These are phyloP conservation scores for Debaryomyces udenii DNA, from an alignment of 1,139 yeast species.

Conservation along the genomic window DNA sequence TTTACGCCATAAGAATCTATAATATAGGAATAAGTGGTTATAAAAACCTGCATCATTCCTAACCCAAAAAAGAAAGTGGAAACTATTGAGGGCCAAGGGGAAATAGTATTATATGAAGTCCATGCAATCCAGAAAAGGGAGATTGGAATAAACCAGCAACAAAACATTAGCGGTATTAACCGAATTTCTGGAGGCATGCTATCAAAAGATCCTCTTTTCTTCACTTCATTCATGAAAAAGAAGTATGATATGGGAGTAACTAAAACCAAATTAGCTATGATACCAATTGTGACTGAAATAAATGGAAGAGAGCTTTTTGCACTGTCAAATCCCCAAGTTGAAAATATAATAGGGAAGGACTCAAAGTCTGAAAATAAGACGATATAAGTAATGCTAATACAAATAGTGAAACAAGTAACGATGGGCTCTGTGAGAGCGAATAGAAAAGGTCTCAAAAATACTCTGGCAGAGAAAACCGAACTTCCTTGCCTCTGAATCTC, in stretches of 20 bases:
- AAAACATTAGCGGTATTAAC: conserved; percentile 12
- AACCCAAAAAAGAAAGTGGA: conserved; percentile 11
- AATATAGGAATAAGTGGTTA: conserved; percentile 10
- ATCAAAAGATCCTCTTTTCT: conserved; percentile 4
- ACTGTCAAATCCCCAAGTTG: conserved; percentile 8
- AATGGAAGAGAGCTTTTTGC: conserved; percentile 12
- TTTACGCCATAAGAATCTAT: conserved; percentile 12
- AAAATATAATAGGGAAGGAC: conserved; percentile 8
- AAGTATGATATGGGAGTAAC: conserved; percentile 8
- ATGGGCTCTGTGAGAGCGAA: conserved; percentile 11
- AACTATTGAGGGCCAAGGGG: conserved; percentile 11
- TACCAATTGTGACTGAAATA: conserved; percentile 11
- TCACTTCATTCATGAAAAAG: conserved; percentile 3
- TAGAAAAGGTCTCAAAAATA: conserved; percentile 12
- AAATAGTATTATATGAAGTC: conserved; percentile 9
- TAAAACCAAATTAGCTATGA: conserved; percentile 4
- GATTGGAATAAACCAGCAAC: conserved; percentile 12
- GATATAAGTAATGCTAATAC: conserved; percentile 10
- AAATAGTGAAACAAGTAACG: conserved; percentile 10
- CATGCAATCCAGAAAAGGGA: conserved; percentile 12
- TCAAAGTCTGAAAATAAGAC: conserved; percentile 12
- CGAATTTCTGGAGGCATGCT: conserved; percentile 11
- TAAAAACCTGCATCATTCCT: conserved; percentile 12
- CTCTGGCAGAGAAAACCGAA: conserved; percentile 6
- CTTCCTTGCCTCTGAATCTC: conserved; percentile 12